Percentiles rank a stretch among this genome's conserved stretches.
Evolutionary conservation across 257 asterid species (phyloP).

Genomic region (Paraleonurus japonicus): DNA sequence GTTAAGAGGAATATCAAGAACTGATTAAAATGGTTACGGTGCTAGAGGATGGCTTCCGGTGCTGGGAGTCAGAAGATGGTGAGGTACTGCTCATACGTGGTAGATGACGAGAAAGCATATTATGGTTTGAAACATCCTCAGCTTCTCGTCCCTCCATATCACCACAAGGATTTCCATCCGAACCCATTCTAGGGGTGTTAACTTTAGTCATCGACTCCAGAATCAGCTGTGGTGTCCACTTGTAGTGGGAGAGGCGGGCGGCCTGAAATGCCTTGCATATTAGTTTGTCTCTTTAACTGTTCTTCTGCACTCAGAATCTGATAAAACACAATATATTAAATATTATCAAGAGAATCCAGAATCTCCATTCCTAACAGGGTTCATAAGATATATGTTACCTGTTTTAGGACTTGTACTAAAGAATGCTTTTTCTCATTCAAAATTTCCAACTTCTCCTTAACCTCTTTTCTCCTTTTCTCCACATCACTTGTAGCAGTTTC

Average conservation of each 20-base stretch:
- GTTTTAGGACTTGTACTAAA: constrained; percentile 86
- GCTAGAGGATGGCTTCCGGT: constrained; percentile 50
- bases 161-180: constrained; percentile 60
- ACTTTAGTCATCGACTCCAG: constrained; percentile 70
- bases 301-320: constrained; percentile 92
- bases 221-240: constrained; percentile 74
- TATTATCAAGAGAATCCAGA: constrained; percentile 4
- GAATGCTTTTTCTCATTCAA: constrained; percentile 74
- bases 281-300: constrained; percentile 63
- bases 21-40: constrained; percentile 41
- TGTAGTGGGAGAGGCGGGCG: constrained; percentile 66
- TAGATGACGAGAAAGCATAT: constrained; percentile 50
- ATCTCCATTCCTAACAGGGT: constrained; percentile 1
- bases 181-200: constrained; percentile 73
- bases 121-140: constrained; percentile 56
- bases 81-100: constrained; percentile 73
- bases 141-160: constrained; percentile 67
- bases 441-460: constrained; percentile 67
- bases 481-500: constrained; percentile 47
- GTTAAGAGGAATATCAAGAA: background rate
- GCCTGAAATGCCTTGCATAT: constrained; percentile 46
- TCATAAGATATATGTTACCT: constrained; percentile 39
- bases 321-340: constrained; percentile 13
- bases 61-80: constrained; percentile 83
- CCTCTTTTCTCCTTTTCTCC: constrained; percentile 66